Evolutionary conservation across 2,329 filamentous ascomycete genomes (phyloP), one percentile per base, ranked within the genome.

Genomic region (Whalleya microplaca): DNA sequence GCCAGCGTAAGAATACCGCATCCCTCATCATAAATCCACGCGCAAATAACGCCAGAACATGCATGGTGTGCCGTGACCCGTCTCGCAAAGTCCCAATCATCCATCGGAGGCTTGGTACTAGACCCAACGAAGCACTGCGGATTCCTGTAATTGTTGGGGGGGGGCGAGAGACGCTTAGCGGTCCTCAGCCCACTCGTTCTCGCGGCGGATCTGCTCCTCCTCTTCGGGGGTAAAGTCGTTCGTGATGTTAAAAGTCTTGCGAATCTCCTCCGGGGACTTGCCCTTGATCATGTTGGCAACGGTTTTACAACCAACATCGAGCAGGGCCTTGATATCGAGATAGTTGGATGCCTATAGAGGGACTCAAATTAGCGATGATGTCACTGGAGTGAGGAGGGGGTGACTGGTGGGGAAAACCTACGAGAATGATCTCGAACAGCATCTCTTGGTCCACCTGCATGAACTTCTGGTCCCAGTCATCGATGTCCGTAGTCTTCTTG

Each of bases 261-360:
- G 91, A 70, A 99, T 99, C 81, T 99, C 95, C 75, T 99, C 95
- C 2, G 95, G 95, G 0, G 92, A 96, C 84, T 99, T 99, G 79
- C 95, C 95, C 90, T 99, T 99, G 83, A 99, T 99, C 95, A 99
- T 99, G 80, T 99, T 99, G 61, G 95, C 95, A 16, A 99, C 95
- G 0, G 95, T 99, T 86, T 99, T 99, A 86, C 95, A 99, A 61
- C 95, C 95, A 58, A 98, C 94, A 64, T 99, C 95, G 23, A 99
- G 88, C 1, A 99, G 89, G 1, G 92, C 90, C 84, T 98, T 99
- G 81, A 99, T 99, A 67, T 99, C 95, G 58, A 99, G 89, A 76
- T 98, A 99, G 83, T 99, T 99, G 69, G 94, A 92, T 2, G 95
- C 95, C 91, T 95, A 65, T 14, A 52, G 50, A 18, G 29, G 45